Evolutionary conservation across 805 yeast species (phyloP).

Genomic region (Torulaspora delbrueckii): DNA sequence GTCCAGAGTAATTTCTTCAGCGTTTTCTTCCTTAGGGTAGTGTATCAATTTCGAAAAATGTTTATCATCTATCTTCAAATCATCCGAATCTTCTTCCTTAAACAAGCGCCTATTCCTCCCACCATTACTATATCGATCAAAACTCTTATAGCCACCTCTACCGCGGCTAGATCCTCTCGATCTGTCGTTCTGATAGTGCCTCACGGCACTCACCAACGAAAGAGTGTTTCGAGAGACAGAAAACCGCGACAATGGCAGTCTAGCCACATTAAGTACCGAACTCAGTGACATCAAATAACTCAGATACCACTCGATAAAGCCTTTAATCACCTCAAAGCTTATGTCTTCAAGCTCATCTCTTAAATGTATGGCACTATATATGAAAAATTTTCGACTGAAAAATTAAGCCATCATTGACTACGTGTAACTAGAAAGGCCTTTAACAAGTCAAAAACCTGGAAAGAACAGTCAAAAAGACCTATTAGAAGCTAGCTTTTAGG

Average conservation of each 20-base stretch:
- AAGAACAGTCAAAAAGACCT: not conserved
- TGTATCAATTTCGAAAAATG: conserved; percentile 20
- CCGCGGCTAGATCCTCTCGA: conserved; percentile 1
- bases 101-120: conserved; percentile 1
- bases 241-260: not conserved
- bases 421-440: not conserved
- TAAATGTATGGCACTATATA: not conserved
- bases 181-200: conserved; percentile 10
- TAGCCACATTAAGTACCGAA: not conserved
- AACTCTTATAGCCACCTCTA: conserved; percentile 3
- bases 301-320: not conserved
- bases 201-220: not conserved
- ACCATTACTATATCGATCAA: conserved; percentile 2
- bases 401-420: not conserved
- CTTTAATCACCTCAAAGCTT: not conserved
- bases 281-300: conserved; percentile 1
- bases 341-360: not conserved
- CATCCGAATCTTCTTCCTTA: conserved; percentile 14
- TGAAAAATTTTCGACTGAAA: not conserved
- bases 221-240: not conserved
- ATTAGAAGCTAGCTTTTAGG: not conserved
- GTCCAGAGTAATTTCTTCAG: conserved; percentile 26
- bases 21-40: conserved; percentile 18
- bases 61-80: conserved; percentile 9
- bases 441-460: not conserved